Evolutionary conservation across 306 rosid species (phyloP), one percentile per base, ranked within the genome.

Genomic region (Quercus agrifolia): DNA sequence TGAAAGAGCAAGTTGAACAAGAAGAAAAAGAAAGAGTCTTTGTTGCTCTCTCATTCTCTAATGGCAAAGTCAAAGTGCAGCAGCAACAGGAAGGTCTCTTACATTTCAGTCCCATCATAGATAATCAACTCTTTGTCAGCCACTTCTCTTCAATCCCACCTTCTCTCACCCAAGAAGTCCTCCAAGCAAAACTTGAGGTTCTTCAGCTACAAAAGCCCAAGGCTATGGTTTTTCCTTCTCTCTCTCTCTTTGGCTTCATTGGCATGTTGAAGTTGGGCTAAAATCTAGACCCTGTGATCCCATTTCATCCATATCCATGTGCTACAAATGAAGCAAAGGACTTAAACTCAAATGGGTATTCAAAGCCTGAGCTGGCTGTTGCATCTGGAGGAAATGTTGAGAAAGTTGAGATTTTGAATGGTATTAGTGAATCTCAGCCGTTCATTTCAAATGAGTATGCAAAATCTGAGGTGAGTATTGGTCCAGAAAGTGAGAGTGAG

Each of bases 21-120:
- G 28, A n/a, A 77, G 46, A 76, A 6, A 1, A 44, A 19, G 20
- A 52, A 63, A 27, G 76, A 33, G 51, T 14, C 5, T 73, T 64
- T 75, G 66, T 59, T 57, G 12, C 51, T 56, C 61, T 69, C 51
- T 58, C 0, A 18, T 5, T 27, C 44, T 74, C 67, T 84, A 54
- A 94, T 92, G 97, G 97, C 92, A 4, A 92, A 88, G 78, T 86
- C 91, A 2, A 92, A 91, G 77, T 67, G 72, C 52, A 88, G 84
- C 80, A 89, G 79, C 77, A 87, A 87, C 13, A 88, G 87, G 87
- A 91, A 89, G 82, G 77, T 88, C 12, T 88, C 87, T 1, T 95
- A 87, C 92, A 95, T 95, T 76, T 91, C 99, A 6, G 99, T 95
- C 33, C 99, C 99, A 11, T 93, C 98, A 67, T 98, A 93, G 88